These are phyloP conservation scores for Gnetum montanum DNA, from an alignment of 75 land plant species.

Conservation along the genomic window DNA sequence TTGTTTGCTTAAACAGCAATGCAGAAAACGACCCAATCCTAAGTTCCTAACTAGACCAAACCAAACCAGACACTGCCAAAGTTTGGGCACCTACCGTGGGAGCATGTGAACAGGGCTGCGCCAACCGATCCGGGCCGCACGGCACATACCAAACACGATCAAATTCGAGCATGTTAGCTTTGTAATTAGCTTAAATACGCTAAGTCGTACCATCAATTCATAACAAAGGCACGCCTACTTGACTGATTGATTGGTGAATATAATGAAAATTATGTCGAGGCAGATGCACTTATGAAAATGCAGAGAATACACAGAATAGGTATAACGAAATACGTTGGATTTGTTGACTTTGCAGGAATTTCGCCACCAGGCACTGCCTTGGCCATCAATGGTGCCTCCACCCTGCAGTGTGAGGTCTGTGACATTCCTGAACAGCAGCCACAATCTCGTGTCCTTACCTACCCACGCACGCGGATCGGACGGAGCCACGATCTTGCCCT, in stretches of 20 bases:
- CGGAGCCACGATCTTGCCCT: conserved; percentile 56
- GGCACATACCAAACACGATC: neutral
- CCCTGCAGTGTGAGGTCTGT: conserved; percentile 48
- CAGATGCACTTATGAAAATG: conserved; percentile 8
- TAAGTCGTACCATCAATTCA: conserved; percentile 3
- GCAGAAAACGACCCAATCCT: neutral
- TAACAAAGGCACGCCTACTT: neutral
- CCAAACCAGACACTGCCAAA: neutral
- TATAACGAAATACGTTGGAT: conserved; percentile 27
- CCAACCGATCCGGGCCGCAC: too few relatives aligned
- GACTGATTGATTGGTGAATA: conserved; percentile 1
- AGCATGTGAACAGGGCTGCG: conserved; percentile 49
- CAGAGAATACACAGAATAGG: neutral
- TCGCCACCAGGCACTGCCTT: conserved; percentile 77
- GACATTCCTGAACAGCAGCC: conserved; percentile 56
- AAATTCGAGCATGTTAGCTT: neutral
- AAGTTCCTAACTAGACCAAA: neutral
- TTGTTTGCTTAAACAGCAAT: too few relatives aligned
- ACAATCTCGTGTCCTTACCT: conserved; percentile 23
- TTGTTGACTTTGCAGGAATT: conserved; percentile 61
- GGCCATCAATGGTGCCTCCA: conserved; percentile 65
- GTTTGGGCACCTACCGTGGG: conserved; percentile 28
- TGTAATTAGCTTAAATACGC: conserved; percentile 4
- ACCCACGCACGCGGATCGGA: conserved; percentile 44
- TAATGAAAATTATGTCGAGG: conserved; percentile 6